Conservation (phyloP, 371 early-diverging fungal species). For the Syncephalastrum racemosum region DNA sequence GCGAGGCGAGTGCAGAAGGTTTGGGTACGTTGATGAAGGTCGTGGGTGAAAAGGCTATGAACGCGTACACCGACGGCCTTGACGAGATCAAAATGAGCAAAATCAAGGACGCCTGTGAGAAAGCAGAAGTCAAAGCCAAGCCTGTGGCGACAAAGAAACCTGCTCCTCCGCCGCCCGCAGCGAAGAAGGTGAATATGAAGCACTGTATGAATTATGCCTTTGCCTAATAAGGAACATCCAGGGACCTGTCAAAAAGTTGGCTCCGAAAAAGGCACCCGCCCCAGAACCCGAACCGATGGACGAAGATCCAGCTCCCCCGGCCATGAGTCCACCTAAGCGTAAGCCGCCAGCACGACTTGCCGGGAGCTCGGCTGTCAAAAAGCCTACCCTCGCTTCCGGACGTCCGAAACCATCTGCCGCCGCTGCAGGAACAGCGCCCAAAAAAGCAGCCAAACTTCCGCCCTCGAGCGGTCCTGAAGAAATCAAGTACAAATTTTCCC, state of each 20-base stretch:
- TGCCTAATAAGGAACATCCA: conserved; percentile 3
- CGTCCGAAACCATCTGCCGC: conserved; percentile 40
- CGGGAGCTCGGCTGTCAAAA: conserved; percentile 51
- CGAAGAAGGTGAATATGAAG: conserved; percentile 15
- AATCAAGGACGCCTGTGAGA: conserved; percentile 82
- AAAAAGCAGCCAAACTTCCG: conserved; percentile 51
- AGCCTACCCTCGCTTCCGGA: conserved; percentile 44
- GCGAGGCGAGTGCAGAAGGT: conserved; percentile 85
- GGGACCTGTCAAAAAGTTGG: conserved; percentile 21
- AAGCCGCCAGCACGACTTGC: conserved; percentile 56
- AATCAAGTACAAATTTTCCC: conserved; percentile 63
- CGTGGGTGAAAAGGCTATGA: conserved; percentile 77
- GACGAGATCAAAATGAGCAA: conserved; percentile 88
- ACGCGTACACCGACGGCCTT: conserved; percentile 74
- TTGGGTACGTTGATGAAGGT: conserved; percentile 90
- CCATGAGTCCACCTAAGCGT: conserved; percentile 61
- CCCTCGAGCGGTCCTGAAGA: conserved; percentile 60
- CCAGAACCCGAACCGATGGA: conserved; percentile 35
- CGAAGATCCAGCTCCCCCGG: conserved; percentile 22
- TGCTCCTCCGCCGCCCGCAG: conserved; percentile 41
- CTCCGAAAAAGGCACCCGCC: conserved; percentile 17
- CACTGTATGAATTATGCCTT: not conserved
- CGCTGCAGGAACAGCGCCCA: conserved; percentile 37
- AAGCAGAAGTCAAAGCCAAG: conserved; percentile 76
- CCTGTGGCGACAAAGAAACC: conserved; percentile 47